Conservation (phyloP, 176 grass and related monocot species). For the Thinopyrum elongatum region DNA sequence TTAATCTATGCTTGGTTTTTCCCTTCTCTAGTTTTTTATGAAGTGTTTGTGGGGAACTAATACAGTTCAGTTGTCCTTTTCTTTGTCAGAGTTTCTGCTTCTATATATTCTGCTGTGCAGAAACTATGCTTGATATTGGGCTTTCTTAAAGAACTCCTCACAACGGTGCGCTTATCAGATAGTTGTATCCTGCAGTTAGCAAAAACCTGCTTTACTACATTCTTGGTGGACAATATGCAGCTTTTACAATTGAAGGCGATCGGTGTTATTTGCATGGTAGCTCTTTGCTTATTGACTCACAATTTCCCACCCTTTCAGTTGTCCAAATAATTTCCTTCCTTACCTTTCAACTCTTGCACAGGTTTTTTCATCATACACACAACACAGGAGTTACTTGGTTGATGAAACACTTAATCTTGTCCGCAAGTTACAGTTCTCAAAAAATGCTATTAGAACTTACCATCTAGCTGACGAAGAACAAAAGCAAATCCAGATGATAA, state of each 20-base stretch:
- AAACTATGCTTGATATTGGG: conserved; percentile 97
- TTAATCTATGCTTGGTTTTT: conserved; percentile 14
- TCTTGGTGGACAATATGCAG: conserved; percentile 93
- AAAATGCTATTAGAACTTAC: conserved; percentile 80
- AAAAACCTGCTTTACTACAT: conserved; percentile 98
- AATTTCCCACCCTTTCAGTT: conserved; percentile 29
- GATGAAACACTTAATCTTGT: conserved; percentile 96
- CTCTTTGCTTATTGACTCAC: conserved; percentile 25
- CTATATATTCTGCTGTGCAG: conserved; percentile 72
- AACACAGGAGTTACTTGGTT: conserved; percentile 87
- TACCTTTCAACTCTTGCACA: conserved; percentile 39
- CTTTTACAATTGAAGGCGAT: conserved; percentile 97
- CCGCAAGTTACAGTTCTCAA: conserved; percentile 90
- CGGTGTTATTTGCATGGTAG: conserved; percentile 82
- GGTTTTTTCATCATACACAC: conserved; percentile 86
- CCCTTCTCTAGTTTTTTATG: conserved; percentile 7
- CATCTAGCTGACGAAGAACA: conserved; percentile 96
- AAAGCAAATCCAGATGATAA: conserved; percentile 99
- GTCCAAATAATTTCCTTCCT: conserved; percentile 39
- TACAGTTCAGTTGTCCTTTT: conserved; percentile 31
- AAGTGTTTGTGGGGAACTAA: neutral
- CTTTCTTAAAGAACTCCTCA: conserved; percentile 84
- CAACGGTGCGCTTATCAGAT: conserved; percentile 81
- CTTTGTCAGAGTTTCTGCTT: conserved; percentile 65
- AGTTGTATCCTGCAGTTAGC: conserved; percentile 91